phyloP scores from a whole-genome alignment of 768 basidiomycete genomes.

The Lyophyllum atratum region DNA sequence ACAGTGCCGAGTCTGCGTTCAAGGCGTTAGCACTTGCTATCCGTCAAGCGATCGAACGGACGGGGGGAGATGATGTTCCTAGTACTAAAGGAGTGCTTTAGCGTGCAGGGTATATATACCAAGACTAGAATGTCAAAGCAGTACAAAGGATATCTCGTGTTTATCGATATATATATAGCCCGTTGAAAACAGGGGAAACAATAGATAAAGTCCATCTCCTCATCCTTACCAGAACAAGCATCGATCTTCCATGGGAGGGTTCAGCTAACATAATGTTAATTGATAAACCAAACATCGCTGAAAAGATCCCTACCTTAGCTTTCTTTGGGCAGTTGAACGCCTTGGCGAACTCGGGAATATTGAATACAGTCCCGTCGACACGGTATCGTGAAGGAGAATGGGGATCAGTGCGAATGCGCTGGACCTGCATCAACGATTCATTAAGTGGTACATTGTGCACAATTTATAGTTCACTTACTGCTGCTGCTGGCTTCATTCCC shows the following conservation, averaged over 20 bases:
- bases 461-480: slow-evolving; percentile 44
- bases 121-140: background rate
- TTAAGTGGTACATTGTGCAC: background rate
- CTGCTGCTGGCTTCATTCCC: slow-evolving; percentile 76
- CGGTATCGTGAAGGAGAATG: slow-evolving; percentile 83
- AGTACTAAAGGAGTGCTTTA: slow-evolving; percentile 94
- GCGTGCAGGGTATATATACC: background rate
- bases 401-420: slow-evolving; percentile 83
- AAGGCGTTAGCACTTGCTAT: slow-evolving; percentile 97
- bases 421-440: slow-evolving; percentile 45
- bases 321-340: slow-evolving; percentile 82
- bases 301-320: slow-evolving; percentile 60
- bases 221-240: slow-evolving; percentile 78
- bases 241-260: slow-evolving; percentile 76
- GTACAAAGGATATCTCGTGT: slow-evolving; percentile 8
- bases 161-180: slow-evolving; percentile 8
- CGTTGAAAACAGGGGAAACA: background rate
- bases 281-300: background rate
- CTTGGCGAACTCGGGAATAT: slow-evolving; percentile 85
- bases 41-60: slow-evolving; percentile 88
- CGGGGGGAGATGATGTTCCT: slow-evolving; percentile 88
- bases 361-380: slow-evolving; percentile 83
- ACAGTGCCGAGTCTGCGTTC: slow-evolving; percentile 95
- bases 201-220: slow-evolving; percentile 4
- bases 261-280: slow-evolving; percentile 49